These are phyloP conservation scores for Diversispora eburnea DNA, from an alignment of 192 early-diverging fungal genomes.

Conservation along the genomic window DNA sequence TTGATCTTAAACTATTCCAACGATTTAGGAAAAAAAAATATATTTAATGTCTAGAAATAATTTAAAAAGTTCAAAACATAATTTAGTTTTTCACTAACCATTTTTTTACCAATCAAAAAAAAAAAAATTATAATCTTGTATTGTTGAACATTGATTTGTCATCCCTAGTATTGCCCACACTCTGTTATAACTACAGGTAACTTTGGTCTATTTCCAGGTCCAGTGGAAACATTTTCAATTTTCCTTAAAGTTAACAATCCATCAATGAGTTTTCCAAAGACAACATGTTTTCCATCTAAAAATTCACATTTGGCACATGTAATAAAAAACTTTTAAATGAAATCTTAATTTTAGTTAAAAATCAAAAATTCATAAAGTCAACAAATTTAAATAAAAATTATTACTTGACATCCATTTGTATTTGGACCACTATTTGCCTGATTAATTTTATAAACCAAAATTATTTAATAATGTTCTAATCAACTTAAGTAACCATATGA, in stretches of 20 bases:
- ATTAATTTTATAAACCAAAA: constrained; percentile 1
- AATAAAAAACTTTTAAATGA: constrained; percentile 76
- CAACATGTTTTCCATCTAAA: constrained; percentile 86
- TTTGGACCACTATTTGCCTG: constrained; percentile 82
- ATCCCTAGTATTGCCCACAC: constrained; percentile 41
- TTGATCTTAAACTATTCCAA: too few species aligned
- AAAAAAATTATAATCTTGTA: too few species aligned
- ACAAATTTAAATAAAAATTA: not conserved
- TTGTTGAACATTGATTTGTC: not conserved
- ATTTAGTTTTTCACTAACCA: too few species aligned
- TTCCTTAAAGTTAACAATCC: constrained; percentile 86
- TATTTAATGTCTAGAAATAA: too few species aligned
- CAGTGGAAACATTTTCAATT: constrained; percentile 91
- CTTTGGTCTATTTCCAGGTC: constrained; percentile 82
- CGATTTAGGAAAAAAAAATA: too few species aligned
- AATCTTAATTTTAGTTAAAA: not conserved
- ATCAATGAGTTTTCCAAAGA: constrained; percentile 82
- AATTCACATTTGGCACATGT: constrained; percentile 84
- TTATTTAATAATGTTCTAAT: not conserved
- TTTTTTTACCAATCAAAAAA: too few species aligned
- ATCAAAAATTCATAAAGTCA: not conserved
- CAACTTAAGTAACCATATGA: constrained; percentile 14
- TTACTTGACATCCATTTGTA: constrained; percentile 82
- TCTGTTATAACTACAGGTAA: constrained; percentile 76
- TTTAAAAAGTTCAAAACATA: too few species aligned